Base-by-base conservation (phyloP, 179 eudicot genomes). In the Silene coronaria region DNA sequence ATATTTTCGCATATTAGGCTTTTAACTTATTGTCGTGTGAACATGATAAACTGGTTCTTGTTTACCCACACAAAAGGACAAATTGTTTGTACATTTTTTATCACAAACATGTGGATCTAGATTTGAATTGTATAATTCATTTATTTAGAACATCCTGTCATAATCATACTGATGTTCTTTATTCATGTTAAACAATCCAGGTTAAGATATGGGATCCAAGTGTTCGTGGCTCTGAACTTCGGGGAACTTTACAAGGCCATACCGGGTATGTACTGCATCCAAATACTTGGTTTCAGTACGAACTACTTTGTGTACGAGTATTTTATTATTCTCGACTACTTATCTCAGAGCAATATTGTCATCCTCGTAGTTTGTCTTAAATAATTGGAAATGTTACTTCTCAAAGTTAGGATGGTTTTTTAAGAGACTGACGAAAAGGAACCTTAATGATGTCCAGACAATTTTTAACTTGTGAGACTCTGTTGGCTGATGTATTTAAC, bases 171-270 rank as follows among this genome's bases (percentile, higher is more conserved):
- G 30, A 26, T 58, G 27, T 7, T 45, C 26, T 55, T 70, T 0
- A 16, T 58, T 21, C 80, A 21, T 70, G 21, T 65, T 6, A 59
- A 68, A 51, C 51, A 48, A 23, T 78, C 62, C 89, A 91, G 96
- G 89, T 91, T 55, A 94, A 87, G 80, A 88, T 94, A 63, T 94
- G 97, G 99, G 99, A 92, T 82, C 99, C 99, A 12, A 95, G 97
- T 85, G 79, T 86, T 77, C 97, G 99, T 72, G 97, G 99, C 76
- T 89, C 96, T 79, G 99, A 95, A 84, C 96, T 92, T 75, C 85
- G 91, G 76, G 95, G 91, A 62, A 95, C 97, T 65, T 77, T 95
- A 78, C 87, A 89, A 82, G 99, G 99, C 68, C 99, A 95, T 71
- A 87, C 99, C n/a, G 96, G 97, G 98, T 93, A 86, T 65, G 26